Base-by-base conservation (phyloP, 2,329 filamentous ascomycete genomes). In the Epichloe sylvatica region DNA sequence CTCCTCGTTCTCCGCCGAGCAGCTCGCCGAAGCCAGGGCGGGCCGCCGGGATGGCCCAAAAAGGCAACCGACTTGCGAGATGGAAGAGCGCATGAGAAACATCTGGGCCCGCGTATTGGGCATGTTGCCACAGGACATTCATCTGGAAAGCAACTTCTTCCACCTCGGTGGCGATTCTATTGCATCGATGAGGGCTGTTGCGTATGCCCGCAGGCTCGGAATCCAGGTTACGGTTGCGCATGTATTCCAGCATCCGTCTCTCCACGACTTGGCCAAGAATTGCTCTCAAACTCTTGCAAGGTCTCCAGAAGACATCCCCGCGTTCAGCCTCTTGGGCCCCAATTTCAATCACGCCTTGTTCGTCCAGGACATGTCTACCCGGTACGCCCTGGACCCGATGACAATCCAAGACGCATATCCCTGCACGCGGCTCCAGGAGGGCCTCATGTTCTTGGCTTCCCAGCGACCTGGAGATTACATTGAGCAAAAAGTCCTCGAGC, bases 391-490 rank as follows among this genome's bases (percentile, higher is more conserved):
- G n/a, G 0, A 43, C 46, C 25, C 21, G 4, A 45, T 15, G 33
- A 12, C 45, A 3, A 51, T 64, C 15, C 46, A 62, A 30, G 65
- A 71, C 49, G 54, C 64, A 1, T 70, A 66, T 41, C 68, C 67
- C 2, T 68, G 64, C 55, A 64, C 65, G 9, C 56, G 62, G 4
- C 56, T 70, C 2, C 68, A 71, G 49, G 65, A 67, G 52, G 66
- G 64, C 2, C 60, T 71, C 2, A 59, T 71, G 44, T 62, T 64
- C 0, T 55, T 69, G 2, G 59, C 67, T 1, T 57, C 56, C 23
- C 57, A 63, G 15, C 46, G 55, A 2, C 53, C 46, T 1, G 67
- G 64, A 1, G 62, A 62, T 0, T 71, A 71, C 37, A 60, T 69
- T 7, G 60, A 50, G 38, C 55, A 52, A 5, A 36, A 36, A 1